Conservation (phyloP, 192 early-diverging fungal species). For the Coemansia sp. region DNA sequence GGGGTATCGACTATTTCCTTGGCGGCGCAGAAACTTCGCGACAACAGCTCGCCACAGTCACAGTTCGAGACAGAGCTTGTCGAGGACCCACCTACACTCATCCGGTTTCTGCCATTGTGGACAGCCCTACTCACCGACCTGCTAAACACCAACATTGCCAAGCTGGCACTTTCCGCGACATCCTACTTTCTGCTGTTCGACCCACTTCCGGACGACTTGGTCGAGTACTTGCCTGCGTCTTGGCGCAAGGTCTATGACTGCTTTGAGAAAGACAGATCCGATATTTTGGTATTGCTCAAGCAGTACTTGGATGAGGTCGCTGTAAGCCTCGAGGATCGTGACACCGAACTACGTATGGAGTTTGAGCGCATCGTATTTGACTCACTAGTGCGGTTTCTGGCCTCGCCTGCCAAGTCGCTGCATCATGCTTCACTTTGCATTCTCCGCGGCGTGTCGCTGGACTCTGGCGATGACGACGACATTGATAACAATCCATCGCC, state of each 20-base stretch:
- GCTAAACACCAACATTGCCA: conserved; percentile 37
- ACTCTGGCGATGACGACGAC: conserved; percentile 17
- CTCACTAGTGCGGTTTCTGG: conserved; percentile 28
- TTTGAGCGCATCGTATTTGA: conserved; percentile 32
- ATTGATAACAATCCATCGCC: neutral
- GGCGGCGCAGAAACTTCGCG: conserved; percentile 20
- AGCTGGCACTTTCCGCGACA: conserved; percentile 29
- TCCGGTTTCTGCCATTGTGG: conserved; percentile 35
- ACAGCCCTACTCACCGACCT: conserved; percentile 31
- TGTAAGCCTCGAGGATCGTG: conserved; percentile 21
- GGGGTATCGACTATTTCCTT: conserved; percentile 27
- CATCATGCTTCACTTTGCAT: conserved; percentile 27
- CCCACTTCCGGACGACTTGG: conserved; percentile 23
- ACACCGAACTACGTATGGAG: conserved; percentile 20
- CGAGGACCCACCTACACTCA: conserved; percentile 21
- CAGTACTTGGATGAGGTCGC: conserved; percentile 25
- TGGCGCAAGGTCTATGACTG: conserved; percentile 21
- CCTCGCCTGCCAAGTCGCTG: conserved; percentile 29
- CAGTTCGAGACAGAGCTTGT: neutral
- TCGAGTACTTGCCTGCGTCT: conserved; percentile 13
- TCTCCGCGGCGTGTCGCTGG: conserved; percentile 18
- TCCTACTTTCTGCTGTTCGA: conserved; percentile 51
- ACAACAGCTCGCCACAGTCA: conserved; percentile 3
- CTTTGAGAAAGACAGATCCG: conserved; percentile 26
- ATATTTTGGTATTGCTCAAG: conserved; percentile 20